Evolutionary conservation across 2,329 filamentous ascomycete species (phyloP).

Genomic region (Escovopsis weberi): DNA sequence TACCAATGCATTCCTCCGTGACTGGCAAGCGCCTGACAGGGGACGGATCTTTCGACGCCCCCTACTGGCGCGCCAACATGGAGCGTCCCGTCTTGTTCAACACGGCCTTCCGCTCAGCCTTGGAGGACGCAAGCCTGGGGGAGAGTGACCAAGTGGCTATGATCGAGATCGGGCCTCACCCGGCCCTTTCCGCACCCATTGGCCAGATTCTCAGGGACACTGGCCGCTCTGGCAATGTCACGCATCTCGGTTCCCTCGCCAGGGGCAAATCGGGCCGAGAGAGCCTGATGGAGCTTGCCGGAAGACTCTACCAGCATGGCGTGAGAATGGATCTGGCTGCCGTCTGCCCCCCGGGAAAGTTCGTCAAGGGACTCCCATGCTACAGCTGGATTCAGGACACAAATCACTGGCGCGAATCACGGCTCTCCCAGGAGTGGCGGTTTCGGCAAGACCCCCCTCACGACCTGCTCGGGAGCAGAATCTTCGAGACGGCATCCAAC

Average conservation of each 20-base stretch:
- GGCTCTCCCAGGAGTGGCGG: conserved; percentile 17
- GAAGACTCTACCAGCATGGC: conserved; percentile 5
- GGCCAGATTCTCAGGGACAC: conserved; percentile 5
- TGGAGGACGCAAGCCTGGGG: not conserved
- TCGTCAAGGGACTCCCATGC: conserved; percentile 16
- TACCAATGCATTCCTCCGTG: conserved; percentile 15
- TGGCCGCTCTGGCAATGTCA: not conserved
- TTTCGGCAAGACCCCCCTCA: conserved; percentile 19
- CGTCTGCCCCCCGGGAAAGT: conserved; percentile 3
- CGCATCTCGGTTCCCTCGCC: conserved; percentile 7
- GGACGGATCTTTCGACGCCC: conserved; percentile 2
- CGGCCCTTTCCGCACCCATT: conserved; percentile 6
- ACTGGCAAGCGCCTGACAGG: conserved; percentile 13
- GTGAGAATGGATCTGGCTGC: conserved; percentile 9
- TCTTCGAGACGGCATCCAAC: not conserved
- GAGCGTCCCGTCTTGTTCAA: conserved; percentile 15
- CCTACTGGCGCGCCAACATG: conserved; percentile 18
- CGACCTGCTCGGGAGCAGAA: conserved; percentile 18
- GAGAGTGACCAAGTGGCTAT: conserved; percentile 2
- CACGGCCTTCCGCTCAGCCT: conserved; percentile 5
- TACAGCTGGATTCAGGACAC: conserved; percentile 25
- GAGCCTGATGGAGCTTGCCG: conserved; percentile 13
- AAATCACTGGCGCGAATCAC: conserved; percentile 18
- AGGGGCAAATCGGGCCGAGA: conserved; percentile 7
- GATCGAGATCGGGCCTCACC: conserved; percentile 11